These are phyloP conservation scores for Ophiosphaerella narmari DNA, from an alignment of 2,329 filamentous ascomycete species.

Conservation along the genomic window DNA sequence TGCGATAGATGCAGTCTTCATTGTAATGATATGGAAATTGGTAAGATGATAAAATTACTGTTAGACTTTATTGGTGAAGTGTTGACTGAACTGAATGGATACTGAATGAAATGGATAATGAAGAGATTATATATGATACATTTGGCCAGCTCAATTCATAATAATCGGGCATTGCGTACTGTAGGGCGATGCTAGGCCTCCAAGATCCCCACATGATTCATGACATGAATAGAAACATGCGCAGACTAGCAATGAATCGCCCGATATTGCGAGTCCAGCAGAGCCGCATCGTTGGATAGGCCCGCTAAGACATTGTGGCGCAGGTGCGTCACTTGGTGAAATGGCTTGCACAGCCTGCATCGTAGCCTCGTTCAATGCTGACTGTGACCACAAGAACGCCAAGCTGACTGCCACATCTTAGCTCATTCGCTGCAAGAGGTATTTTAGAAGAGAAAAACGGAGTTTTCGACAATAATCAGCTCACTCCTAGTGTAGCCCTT, in stretches of 20 bases:
- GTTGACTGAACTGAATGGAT: not conserved
- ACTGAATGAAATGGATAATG: not conserved
- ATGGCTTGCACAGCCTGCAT: constrained; percentile 1
- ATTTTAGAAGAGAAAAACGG: not conserved
- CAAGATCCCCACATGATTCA: not conserved
- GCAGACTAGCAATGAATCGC: not conserved
- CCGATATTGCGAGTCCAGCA: not conserved
- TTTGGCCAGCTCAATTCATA: not conserved
- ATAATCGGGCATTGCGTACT: not conserved
- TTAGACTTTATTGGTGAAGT: not conserved
- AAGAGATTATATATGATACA: not conserved
- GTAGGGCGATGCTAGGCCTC: not conserved
- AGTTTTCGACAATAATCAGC: not conserved
- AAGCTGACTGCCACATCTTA: not conserved
- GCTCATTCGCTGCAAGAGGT: not conserved
- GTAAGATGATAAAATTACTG: not conserved
- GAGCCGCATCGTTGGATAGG: constrained; percentile 1
- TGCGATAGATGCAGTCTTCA: constrained; percentile 8
- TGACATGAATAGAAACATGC: constrained; percentile 1
- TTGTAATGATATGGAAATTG: not conserved
- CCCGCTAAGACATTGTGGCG: not conserved
- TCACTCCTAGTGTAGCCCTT: not conserved
- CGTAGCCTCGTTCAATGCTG: not conserved
- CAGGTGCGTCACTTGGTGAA: not conserved
- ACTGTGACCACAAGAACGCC: constrained; percentile 1